Conservation (phyloP, 2,329 filamentous ascomycete species). For the Scedosporium apiospermum region DNA sequence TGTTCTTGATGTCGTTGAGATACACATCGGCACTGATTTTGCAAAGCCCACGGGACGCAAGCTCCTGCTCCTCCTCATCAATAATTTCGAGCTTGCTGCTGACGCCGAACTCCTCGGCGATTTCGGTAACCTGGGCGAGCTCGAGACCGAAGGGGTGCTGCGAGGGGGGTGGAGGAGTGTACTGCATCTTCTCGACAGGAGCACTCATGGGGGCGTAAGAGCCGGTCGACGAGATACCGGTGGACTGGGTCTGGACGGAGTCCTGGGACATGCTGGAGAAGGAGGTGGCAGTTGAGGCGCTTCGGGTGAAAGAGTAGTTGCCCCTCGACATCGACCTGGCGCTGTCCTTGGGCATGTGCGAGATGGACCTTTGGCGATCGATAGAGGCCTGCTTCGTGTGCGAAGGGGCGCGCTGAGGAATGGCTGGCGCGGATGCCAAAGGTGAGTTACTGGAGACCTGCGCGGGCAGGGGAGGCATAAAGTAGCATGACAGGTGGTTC, state of each 20-base stretch:
- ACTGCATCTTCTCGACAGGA: background rate
- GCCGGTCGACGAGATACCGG: slow-evolving; percentile 11
- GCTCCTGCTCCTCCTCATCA: slow-evolving; percentile 65
- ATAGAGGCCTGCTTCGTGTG: slow-evolving; percentile 80
- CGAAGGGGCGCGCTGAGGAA: slow-evolving; percentile 71
- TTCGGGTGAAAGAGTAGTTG: slow-evolving; percentile 46
- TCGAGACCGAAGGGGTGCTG: slow-evolving; percentile 80
- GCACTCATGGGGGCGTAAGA: slow-evolving; percentile 16
- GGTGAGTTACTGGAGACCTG: slow-evolving; percentile 17
- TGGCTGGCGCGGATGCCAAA: slow-evolving; percentile 32
- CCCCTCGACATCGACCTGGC: slow-evolving; percentile 44
- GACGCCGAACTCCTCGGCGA: slow-evolving; percentile 78
- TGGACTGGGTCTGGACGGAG: slow-evolving; percentile 17
- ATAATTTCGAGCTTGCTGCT: slow-evolving; percentile 49
- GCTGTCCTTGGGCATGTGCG: slow-evolving; percentile 47
- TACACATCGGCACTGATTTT: slow-evolving; percentile 78
- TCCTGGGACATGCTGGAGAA: slow-evolving; percentile 36
- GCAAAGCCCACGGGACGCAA: slow-evolving; percentile 59
- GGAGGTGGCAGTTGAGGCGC: slow-evolving; percentile 45
- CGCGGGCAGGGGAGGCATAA: slow-evolving; percentile 40
- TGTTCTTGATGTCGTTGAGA: slow-evolving; percentile 63
- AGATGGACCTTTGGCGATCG: slow-evolving; percentile 57
- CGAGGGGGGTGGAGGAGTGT: slow-evolving; percentile 22
- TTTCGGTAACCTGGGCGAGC: slow-evolving; percentile 82
- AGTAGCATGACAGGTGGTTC: slow-evolving; percentile 61